phyloP scores from a whole-genome alignment of 2,329 filamentous ascomycete species.

The Pyricularia sp. region DNA sequence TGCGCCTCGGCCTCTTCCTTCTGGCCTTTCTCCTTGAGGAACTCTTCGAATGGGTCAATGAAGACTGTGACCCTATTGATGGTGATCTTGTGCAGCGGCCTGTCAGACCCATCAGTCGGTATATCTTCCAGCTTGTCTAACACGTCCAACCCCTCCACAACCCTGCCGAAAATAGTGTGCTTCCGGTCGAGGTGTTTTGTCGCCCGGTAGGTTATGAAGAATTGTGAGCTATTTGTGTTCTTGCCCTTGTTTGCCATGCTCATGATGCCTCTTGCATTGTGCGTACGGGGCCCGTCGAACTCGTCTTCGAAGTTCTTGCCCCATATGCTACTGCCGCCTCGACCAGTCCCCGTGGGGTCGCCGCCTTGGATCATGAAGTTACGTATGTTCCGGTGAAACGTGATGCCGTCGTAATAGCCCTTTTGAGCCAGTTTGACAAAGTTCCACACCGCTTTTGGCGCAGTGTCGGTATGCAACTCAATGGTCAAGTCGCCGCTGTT shows the following conservation, averaged over 20 bases:
- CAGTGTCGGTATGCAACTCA: conserved; percentile 83
- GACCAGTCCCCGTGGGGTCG: conserved; percentile 84
- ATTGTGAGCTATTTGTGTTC: conserved; percentile 93
- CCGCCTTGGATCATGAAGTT: conserved; percentile 97
- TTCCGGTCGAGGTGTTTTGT: conserved; percentile 84
- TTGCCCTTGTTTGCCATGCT: conserved; percentile 99
- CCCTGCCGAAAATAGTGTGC: conserved; percentile 89
- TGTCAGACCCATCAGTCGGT: conserved; percentile 64
- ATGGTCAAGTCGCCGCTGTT: conserved; percentile 78
- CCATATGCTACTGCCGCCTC: conserved; percentile 88
- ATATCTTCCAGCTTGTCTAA: conserved; percentile 69
- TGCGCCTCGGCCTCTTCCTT: conserved; percentile 48
- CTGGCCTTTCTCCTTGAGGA: conserved; percentile 63
- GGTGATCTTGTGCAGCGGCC: conserved; percentile 67
- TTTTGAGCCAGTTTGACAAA: conserved; percentile 81
- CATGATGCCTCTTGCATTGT: conserved; percentile 68
- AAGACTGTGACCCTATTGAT: conserved; percentile 81
- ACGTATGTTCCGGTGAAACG: conserved; percentile 88
- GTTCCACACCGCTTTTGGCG: conserved; percentile 94
- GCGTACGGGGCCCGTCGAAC: conserved; percentile 80
- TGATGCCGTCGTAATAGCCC: conserved; percentile 77
- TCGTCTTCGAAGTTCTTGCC: conserved; percentile 92
- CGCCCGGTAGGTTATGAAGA: conserved; percentile 83
- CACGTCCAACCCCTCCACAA: conserved; percentile 67
- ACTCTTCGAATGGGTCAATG: conserved; percentile 93